These are phyloP conservation scores for Xylaria nigripes DNA, from an alignment of 495 filamentous ascomycete genomes.

Conservation along the genomic window DNA sequence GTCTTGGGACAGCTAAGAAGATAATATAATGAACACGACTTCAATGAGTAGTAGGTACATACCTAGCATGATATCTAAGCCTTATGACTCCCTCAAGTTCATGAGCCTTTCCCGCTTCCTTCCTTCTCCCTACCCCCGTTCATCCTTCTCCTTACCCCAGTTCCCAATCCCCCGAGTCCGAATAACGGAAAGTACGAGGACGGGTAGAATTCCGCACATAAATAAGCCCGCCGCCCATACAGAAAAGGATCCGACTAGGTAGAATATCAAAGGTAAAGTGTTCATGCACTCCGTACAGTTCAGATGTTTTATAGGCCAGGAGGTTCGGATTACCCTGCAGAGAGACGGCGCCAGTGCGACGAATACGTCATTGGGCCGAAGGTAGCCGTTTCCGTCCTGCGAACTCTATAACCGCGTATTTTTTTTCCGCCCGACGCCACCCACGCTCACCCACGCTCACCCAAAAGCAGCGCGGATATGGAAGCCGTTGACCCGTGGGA, in stretches of 20 bases:
- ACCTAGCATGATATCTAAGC: too few species aligned
- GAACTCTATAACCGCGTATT: not conserved
- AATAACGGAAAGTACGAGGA: conserved; percentile 4
- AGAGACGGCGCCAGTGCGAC: not conserved
- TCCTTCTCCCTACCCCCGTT: too few species aligned
- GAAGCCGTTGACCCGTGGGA: not conserved
- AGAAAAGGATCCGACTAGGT: not conserved
- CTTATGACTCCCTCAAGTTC: too few species aligned
- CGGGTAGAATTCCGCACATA: conserved; percentile 11
- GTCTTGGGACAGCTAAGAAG: too few species aligned
- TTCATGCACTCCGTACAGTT: conserved; percentile 1
- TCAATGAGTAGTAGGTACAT: too few species aligned
- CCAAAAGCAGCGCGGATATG: not conserved
- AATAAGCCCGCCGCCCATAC: conserved; percentile 2
- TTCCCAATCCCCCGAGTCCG: not conserved
- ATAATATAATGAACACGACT: too few species aligned
- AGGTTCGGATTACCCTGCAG: not conserved
- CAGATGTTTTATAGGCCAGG: not conserved
- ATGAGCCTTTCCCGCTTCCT: too few species aligned
- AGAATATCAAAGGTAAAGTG: not conserved
- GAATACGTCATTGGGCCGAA: conserved; percentile 10
- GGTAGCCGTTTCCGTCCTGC: conserved; percentile 4
- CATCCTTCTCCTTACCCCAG: not conserved
- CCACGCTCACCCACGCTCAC: not conserved
- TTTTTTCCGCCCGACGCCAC: conserved; percentile 14